Evolutionary conservation across 129 eudicot genomes (phyloP), one percentile per base, ranked within the genome.

Genomic region (Glebionis coronaria): DNA sequence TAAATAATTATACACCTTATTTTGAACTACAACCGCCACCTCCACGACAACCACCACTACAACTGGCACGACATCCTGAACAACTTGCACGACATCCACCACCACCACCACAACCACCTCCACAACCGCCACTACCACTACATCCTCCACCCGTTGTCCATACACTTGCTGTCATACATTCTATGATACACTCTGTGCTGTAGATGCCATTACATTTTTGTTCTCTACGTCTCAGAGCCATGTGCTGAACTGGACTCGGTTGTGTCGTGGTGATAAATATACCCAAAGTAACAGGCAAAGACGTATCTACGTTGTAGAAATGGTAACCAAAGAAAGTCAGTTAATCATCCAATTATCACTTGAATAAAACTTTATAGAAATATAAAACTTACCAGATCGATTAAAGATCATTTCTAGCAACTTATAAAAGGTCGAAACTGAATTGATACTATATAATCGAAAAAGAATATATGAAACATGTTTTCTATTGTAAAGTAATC

Each of bases 91-190:
- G 46, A 11, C 71, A 68, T 54, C 73, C 73, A n/a, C 64, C 56
- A 10, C 73, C 65, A 19, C 73, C 58, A 1, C 78, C 70, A 52
- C 76, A 29, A 7, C 78, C 78, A 12, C 72, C 59, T 0, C 79
- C 53, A 49, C 79, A 31, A 1, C 77, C 78, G 20, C 71, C 77
- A 55, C 78, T 63, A 65, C 78, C 78, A 21, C 60, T 66, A 12
- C 73, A 67, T 55, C 12, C 25, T 38, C 73, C 79, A 35, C 72
- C 53, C 2, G 60, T 65, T 49, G 49, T 56, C 72, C 72, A 65
- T 28, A 44, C 56, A 27, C 57, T 56, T 40, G 11, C n/a, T n/a
- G 0, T 52, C 16, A 27, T 50, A 40, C 21, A 19, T 1, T 4
- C 35, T 9, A 42, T 52, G 27, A 27, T 50, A 40, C 21, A 19